These are phyloP conservation scores for Porphyrellus sp. DNA, from an alignment of 1,284 basidiomycete species.

Conservation along the genomic window DNA sequence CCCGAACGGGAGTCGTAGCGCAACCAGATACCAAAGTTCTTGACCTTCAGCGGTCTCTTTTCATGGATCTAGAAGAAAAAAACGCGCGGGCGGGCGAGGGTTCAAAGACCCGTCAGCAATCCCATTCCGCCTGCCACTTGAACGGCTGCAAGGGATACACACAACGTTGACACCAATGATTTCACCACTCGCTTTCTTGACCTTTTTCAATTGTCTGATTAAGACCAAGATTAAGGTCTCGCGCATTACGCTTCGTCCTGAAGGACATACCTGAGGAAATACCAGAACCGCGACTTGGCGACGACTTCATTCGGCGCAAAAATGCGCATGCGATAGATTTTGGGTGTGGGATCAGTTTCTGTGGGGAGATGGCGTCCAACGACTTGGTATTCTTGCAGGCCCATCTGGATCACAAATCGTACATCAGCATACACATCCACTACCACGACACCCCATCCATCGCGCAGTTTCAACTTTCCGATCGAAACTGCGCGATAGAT, in stretches of 20 bases:
- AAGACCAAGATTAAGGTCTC: slow-evolving; percentile 9
- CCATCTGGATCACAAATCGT: slow-evolving; percentile 39
- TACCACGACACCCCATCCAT: slow-evolving; percentile 25
- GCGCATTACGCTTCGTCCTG: neutral
- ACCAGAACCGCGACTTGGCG: slow-evolving; percentile 99
- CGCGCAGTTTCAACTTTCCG: slow-evolving; percentile 4
- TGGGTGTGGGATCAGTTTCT: slow-evolving; percentile 88
- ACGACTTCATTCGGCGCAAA: slow-evolving; percentile 98
- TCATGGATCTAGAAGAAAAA: slow-evolving; percentile 76
- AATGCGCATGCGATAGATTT: slow-evolving; percentile 99
- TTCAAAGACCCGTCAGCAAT: slow-evolving; percentile 46
- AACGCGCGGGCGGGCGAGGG: slow-evolving; percentile 16
- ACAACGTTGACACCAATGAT: slow-evolving; percentile 98
- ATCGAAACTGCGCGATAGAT: neutral
- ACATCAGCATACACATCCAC: slow-evolving; percentile 28
- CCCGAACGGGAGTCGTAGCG: slow-evolving; percentile 98
- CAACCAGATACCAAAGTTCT: slow-evolving; percentile 99
- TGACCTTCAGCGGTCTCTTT: slow-evolving; percentile 96
- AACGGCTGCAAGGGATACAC: slow-evolving; percentile 80
- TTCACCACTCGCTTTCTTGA: slow-evolving; percentile 99
- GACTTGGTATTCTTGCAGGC: slow-evolving; percentile 86
- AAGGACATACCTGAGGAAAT: slow-evolving; percentile 79
- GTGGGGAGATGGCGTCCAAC: slow-evolving; percentile 97
- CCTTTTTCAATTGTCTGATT: slow-evolving; percentile 90
- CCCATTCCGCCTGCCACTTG: slow-evolving; percentile 82